phyloP scores from a whole-genome alignment of 2,329 filamentous ascomycete species.

The Ceratocystis diversiconidia region DNA sequence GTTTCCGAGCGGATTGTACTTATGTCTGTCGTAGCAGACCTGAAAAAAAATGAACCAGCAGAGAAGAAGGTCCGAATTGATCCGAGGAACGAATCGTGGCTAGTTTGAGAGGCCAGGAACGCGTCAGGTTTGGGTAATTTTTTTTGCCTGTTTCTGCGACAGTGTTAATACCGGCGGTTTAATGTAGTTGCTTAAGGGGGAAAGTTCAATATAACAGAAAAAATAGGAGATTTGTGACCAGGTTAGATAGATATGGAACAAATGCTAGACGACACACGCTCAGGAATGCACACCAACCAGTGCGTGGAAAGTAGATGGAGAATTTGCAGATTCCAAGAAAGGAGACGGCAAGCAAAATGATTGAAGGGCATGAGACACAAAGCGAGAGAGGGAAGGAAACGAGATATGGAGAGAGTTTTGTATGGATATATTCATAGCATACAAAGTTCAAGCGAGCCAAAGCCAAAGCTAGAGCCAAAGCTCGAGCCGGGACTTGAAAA shows the following conservation, averaged over 20 bases:
- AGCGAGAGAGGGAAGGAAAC: neutral
- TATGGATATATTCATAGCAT: neutral
- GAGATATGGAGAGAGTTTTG: neutral
- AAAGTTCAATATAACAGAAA: neutral
- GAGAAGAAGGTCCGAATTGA: neutral
- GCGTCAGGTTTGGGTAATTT: neutral
- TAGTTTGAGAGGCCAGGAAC: neutral
- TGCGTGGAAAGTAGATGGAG: neutral
- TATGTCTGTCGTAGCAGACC: neutral
- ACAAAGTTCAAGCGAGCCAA: neutral
- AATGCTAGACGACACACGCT: neutral
- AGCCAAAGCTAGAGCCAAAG: neutral
- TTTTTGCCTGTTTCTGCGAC: no score
- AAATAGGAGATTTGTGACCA: constrained; percentile 1
- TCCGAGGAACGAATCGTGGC: neutral
- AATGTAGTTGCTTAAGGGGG: neutral
- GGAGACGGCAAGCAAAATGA: neutral
- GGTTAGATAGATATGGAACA: neutral
- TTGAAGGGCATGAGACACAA: neutral
- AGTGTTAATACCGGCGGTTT: neutral
- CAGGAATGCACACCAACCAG: neutral
- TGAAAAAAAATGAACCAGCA: neutral
- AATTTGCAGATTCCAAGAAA: neutral
- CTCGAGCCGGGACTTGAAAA: neutral
- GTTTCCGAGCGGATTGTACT: neutral